A percentile compares a stretch with the other conserved stretches of the same genome.
Conservation (phyloP, 2,329 filamentous ascomycete species). For the Cladorrhinum sp. region DNA sequence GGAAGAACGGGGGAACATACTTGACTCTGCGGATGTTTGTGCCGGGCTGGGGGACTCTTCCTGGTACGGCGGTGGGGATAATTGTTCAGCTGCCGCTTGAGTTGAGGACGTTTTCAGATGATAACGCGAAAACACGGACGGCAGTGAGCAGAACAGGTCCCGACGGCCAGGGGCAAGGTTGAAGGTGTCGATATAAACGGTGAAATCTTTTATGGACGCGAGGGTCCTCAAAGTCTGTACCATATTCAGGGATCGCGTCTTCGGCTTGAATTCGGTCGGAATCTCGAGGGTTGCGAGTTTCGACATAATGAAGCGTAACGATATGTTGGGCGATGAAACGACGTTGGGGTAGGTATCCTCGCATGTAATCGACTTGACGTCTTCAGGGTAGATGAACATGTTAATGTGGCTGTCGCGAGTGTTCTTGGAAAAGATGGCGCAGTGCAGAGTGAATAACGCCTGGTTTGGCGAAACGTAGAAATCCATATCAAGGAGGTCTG, state of each 20-base stretch:
- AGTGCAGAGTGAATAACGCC: neutral
- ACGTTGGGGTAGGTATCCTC: neutral
- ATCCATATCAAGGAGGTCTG: neutral
- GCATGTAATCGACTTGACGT: neutral
- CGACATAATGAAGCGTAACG: neutral
- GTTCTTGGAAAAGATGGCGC: neutral
- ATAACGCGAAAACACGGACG: neutral
- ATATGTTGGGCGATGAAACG: neutral
- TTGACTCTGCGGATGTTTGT: neutral
- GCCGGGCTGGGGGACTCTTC: neutral
- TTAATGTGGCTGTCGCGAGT: neutral
- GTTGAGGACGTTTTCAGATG: neutral
- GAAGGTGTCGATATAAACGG: neutral
- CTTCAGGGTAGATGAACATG: neutral
- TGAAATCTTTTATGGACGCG: neutral
- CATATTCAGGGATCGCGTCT: neutral
- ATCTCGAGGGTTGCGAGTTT: neutral
- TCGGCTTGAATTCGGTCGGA: neutral
- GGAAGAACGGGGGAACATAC: neutral
- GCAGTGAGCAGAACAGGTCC: neutral
- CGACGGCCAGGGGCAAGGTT: neutral
- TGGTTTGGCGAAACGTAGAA: neutral
- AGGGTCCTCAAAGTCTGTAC: neutral
- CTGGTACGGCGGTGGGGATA: neutral
- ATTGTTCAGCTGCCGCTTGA: neutral